phyloP scores from a whole-genome alignment of 2,329 filamentous ascomycete species.

The Pseudogymnoascus destructans region DNA sequence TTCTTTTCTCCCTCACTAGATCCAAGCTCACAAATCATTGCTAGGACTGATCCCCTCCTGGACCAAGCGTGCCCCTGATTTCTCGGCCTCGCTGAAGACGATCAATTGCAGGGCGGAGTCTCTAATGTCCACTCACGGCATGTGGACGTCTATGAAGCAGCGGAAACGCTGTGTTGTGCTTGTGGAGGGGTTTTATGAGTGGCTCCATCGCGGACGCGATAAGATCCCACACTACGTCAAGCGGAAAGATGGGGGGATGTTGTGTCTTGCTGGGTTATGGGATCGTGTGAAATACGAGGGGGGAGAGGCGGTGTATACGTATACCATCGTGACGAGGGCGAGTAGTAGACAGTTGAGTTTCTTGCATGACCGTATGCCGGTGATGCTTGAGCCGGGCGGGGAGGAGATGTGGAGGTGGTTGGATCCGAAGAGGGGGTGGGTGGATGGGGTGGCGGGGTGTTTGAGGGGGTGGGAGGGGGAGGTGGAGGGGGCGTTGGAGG shows the following conservation, averaged over 20 bases:
- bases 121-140: slow-evolving; percentile 57
- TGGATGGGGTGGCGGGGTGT: slow-evolving; percentile 59
- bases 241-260: slow-evolving; percentile 66
- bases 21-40: background rate
- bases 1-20: background rate
- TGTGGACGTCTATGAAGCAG: slow-evolving; percentile 89
- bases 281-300: slow-evolving; percentile 73
- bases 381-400: slow-evolving; percentile 68
- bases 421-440: slow-evolving; percentile 66
- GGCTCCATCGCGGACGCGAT: slow-evolving; percentile 73
- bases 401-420: slow-evolving; percentile 62
- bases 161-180: slow-evolving; percentile 78
- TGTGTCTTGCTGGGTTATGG: slow-evolving; percentile 83
- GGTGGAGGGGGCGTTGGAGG: slow-evolving; percentile 63
- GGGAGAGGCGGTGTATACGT: slow-evolving; percentile 66
- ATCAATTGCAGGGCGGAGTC: slow-evolving; percentile 95
- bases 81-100: slow-evolving; percentile 65
- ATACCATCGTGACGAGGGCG: slow-evolving; percentile 85
- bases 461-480: slow-evolving; percentile 69
- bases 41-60: slow-evolving; percentile 72
- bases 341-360: slow-evolving; percentile 74
- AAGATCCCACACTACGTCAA: slow-evolving; percentile 77
- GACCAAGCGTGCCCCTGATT: slow-evolving; percentile 75
- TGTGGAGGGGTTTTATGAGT: slow-evolving; percentile 92
- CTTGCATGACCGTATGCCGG: slow-evolving; percentile 90